These are phyloP conservation scores for Schizophyllum amplum DNA, from an alignment of 1,284 basidiomycete genomes.

Conservation along the genomic window DNA sequence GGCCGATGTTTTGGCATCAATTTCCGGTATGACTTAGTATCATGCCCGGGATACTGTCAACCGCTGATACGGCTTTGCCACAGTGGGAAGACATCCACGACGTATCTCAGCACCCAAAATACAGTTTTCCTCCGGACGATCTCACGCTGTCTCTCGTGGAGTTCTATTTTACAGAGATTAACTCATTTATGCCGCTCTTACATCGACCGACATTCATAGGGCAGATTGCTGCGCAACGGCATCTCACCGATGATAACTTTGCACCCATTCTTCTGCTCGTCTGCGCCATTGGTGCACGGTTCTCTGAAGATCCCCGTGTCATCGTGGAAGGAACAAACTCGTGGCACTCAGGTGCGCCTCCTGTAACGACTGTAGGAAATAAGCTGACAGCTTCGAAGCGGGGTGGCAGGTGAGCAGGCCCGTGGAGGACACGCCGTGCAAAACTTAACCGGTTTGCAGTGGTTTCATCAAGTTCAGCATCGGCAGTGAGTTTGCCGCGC, in stretches of 20 bases:
- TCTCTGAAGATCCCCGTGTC: constrained; percentile 46
- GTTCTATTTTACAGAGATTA: constrained; percentile 52
- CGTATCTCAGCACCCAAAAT: neutral
- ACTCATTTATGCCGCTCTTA: constrained; percentile 47
- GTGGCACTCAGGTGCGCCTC: neutral
- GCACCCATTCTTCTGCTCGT: constrained; percentile 53
- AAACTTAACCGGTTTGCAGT: constrained; percentile 41
- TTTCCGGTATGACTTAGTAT: neutral
- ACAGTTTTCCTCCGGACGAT: constrained; percentile 29
- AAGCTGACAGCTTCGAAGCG: constrained; percentile 12
- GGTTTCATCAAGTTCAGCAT: constrained; percentile 40
- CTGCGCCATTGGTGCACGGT: constrained; percentile 57
- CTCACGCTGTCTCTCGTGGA: constrained; percentile 37
- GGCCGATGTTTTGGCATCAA: neutral
- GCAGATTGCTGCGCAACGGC: constrained; percentile 36
- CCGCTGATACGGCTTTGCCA: neutral
- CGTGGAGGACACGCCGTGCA: neutral
- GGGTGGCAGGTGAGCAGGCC: neutral
- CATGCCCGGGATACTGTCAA: no score
- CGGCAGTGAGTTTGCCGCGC: neutral
- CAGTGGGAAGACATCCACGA: neutral
- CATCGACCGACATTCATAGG: constrained; percentile 59
- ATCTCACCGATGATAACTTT: constrained; percentile 45
- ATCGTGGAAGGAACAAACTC: constrained; percentile 23
- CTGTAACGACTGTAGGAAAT: neutral